These are phyloP conservation scores for Petunia axillaris DNA, from an alignment of 257 asterid genomes.

Conservation along the genomic window DNA sequence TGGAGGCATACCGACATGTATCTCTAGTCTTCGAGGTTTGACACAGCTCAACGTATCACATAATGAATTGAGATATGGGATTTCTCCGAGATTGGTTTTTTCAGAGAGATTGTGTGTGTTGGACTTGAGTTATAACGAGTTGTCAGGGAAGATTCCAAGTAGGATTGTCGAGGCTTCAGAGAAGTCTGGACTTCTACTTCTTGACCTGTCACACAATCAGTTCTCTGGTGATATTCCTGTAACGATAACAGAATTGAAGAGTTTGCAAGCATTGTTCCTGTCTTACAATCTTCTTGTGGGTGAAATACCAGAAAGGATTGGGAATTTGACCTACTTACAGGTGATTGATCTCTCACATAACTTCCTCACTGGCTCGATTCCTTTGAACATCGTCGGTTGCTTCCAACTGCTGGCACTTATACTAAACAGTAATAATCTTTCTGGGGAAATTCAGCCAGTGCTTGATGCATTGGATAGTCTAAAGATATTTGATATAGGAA, in stretches of 20 bases:
- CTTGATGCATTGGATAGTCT: constrained; percentile 92
- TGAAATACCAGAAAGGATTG: constrained; percentile 81
- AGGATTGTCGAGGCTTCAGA: constrained; percentile 58
- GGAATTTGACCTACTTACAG: constrained; percentile 88
- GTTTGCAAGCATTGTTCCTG: constrained; percentile 82
- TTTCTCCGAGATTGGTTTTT: constrained; percentile 81
- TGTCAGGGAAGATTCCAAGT: constrained; percentile 72
- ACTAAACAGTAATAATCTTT: constrained; percentile 76
- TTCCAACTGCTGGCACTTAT: constrained; percentile 77
- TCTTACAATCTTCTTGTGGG: constrained; percentile 76
- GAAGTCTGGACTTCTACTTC: constrained; percentile 63
- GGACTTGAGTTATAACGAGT: constrained; percentile 82
- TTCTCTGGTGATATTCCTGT: constrained; percentile 73
- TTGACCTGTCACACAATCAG: constrained; percentile 77
- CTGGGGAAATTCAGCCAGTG: constrained; percentile 96
- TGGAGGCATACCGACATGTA: constrained; percentile 89
- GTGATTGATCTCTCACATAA: constrained; percentile 86
- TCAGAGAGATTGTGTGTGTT: constrained; percentile 57
- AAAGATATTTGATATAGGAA: constrained; percentile 67
- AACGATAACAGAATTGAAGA: constrained; percentile 68
- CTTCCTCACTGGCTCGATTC: constrained; percentile 69
- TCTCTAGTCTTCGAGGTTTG: constrained; percentile 56
- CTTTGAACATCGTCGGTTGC: constrained; percentile 88
- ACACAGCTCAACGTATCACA: constrained; percentile 74
- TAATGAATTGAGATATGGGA: constrained; percentile 68